Conservation (phyloP, 2,329 filamentous ascomycete species). For the Fusarium scirpi region DNA sequence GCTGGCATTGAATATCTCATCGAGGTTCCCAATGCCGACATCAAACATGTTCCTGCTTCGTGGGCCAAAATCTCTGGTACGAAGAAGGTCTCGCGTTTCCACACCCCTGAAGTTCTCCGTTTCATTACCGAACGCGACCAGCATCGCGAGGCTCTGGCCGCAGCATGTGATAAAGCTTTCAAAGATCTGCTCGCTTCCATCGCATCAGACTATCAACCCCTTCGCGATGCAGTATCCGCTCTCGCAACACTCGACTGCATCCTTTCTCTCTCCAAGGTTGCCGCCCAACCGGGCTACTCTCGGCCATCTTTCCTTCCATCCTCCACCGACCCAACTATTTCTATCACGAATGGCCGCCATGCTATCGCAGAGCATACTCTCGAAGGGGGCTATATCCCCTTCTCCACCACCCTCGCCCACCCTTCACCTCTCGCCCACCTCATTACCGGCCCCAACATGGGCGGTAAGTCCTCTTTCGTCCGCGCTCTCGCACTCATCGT, state of each 20-base stretch:
- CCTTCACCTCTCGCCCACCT: constrained; percentile 79
- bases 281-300: constrained; percentile 86
- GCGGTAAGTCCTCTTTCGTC: constrained; percentile 97
- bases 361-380: constrained; percentile 96
- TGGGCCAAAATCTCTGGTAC: constrained; percentile 97
- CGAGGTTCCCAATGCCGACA: constrained; percentile 84
- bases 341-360: constrained; percentile 76
- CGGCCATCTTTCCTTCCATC: constrained; percentile 77
- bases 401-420: constrained; percentile 79
- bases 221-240: constrained; percentile 88
- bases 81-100: constrained; percentile 91
- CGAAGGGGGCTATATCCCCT: constrained; percentile 89
- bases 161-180: constrained; percentile 90
- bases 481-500: constrained; percentile 90
- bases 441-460: constrained; percentile 98
- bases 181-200: constrained; percentile 77
- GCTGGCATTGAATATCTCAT: constrained; percentile 95
- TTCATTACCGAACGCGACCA: constrained; percentile 91
- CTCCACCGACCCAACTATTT: constrained; percentile 73
- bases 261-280: constrained; percentile 85
- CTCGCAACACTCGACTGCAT: constrained; percentile 92
- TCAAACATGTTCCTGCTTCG: constrained; percentile 90
- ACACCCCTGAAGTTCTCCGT: constrained; percentile 89
- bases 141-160: constrained; percentile 91
- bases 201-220: constrained; percentile 84